Evolutionary conservation across 345 rosid genomes (phyloP).

Genomic region (Hibiscus syriacus): DNA sequence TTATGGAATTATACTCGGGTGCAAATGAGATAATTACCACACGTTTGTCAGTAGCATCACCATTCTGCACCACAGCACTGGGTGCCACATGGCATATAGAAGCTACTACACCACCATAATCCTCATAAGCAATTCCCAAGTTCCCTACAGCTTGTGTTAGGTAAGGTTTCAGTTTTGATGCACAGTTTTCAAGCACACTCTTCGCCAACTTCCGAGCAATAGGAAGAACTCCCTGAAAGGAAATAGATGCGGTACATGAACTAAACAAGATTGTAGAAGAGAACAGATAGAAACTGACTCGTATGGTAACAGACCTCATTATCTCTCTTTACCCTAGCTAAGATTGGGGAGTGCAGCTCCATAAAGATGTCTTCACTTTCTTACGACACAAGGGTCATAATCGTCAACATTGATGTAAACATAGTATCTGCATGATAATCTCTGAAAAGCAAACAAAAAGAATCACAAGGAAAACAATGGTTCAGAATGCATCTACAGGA

Average conservation of each 20-base stretch:
- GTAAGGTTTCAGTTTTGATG: constrained; percentile 59
- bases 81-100: constrained; percentile 13
- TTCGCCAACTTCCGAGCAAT: constrained; percentile 62
- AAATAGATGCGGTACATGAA: constrained; percentile 3
- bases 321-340: constrained; percentile 50
- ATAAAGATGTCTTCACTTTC: constrained; percentile 78
- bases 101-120: constrained; percentile 51
- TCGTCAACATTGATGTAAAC: too few species aligned
- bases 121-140: constrained; percentile 37
- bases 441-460: too few species aligned
- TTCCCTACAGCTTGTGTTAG: too few species aligned
- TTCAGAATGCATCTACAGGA: too few species aligned
- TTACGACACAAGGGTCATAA: constrained; percentile 25
- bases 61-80: too few species aligned
- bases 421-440: too few species aligned
- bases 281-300: not conserved
- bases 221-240: constrained; percentile 49
- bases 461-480: too few species aligned
- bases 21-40: too few species aligned
- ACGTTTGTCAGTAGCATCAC: too few species aligned
- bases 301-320: constrained; percentile 37
- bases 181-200: constrained; percentile 56
- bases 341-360: constrained; percentile 62
- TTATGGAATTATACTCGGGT: too few species aligned
- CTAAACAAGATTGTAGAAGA: constrained; percentile 2